Evolutionary conservation across 2,329 filamentous ascomycete species (phyloP).

Genomic region (Magnaporthales sp.): DNA sequence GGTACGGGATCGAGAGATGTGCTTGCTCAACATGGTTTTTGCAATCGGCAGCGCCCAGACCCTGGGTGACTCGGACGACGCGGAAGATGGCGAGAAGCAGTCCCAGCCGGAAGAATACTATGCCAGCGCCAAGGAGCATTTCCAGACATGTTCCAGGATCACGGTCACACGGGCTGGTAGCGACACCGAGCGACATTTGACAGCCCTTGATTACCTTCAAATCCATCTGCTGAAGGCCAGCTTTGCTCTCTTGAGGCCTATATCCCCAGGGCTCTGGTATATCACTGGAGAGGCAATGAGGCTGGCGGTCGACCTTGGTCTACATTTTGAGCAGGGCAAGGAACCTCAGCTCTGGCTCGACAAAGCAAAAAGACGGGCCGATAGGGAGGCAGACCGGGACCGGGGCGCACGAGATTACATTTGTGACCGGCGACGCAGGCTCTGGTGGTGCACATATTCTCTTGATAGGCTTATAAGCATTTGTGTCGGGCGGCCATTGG

Average conservation of each 20-base stretch:
- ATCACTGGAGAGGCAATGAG: conserved; percentile 91
- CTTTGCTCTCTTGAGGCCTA: conserved; percentile 82
- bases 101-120: conserved; percentile 91
- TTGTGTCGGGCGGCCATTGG: conserved; percentile 87
- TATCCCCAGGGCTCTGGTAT: conserved; percentile 93
- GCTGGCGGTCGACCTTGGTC: conserved; percentile 79
- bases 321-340: conserved; percentile 86
- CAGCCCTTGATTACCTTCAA: conserved; percentile 73
- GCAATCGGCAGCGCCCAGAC: conserved; percentile 93
- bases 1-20: conserved; percentile 51
- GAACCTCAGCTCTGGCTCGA: conserved; percentile 52
- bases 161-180: conserved; percentile 61
- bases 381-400: conserved; percentile 28
- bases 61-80: conserved; percentile 52
- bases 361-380: background rate
- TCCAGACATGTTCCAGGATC: conserved; percentile 77
- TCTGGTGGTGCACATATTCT: conserved; percentile 98
- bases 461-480: conserved; percentile 91
- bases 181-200: background rate
- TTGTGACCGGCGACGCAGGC: conserved; percentile 72
- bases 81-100: conserved; percentile 29
- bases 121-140: conserved; percentile 83
- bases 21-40: conserved; percentile 94
- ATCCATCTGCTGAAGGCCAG: conserved; percentile 86
- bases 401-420: conserved; percentile 71